Evolutionary conservation across 768 basidiomycete genomes (phyloP).

Genomic region (Phaffia australis): DNA sequence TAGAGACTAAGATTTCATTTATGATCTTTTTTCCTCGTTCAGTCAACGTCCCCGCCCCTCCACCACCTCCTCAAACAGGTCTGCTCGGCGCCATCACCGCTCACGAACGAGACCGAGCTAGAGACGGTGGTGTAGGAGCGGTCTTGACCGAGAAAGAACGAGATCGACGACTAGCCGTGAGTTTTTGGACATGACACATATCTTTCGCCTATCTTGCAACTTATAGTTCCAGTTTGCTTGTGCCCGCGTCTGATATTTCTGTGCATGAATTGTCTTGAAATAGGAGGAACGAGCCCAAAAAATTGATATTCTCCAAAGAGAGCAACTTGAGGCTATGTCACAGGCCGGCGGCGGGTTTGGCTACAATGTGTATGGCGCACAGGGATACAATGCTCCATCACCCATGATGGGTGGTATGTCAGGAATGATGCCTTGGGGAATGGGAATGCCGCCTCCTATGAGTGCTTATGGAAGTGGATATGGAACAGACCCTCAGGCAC

Average conservation of each 20-base stretch:
- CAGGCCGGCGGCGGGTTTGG: conserved; percentile 44
- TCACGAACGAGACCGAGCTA: conserved; percentile 84
- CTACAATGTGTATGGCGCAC: conserved; percentile 45
- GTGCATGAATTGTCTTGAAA: conserved; percentile 7
- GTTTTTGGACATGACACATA: conserved; percentile 17
- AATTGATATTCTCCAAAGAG: conserved; percentile 77
- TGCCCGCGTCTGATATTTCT: not conserved
- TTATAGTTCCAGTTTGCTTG: not conserved
- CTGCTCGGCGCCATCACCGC: conserved; percentile 91
- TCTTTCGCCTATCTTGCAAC: not conserved
- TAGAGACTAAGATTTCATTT: too few species aligned
- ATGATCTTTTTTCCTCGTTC: not conserved
- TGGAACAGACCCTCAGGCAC: conserved; percentile 21
- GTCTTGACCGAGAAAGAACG: conserved; percentile 89
- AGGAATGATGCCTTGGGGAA: conserved; percentile 22
- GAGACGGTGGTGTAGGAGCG: conserved; percentile 90
- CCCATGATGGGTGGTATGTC: conserved; percentile 14
- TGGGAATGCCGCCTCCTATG: conserved; percentile 22
- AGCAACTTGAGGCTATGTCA: conserved; percentile 83
- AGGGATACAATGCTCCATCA: conserved; percentile 3
- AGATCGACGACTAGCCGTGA: conserved; percentile 66
- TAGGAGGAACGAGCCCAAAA: conserved; percentile 81
- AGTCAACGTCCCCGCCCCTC: conserved; percentile 87
- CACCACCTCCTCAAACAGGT: conserved; percentile 87
- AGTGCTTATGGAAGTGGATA: conserved; percentile 13